A percentile compares a stretch with the other conserved stretches of the same genome.
These are phyloP conservation scores for Trichoderma sp. DNA, from an alignment of 2,329 filamentous ascomycete species.

Conservation along the genomic window DNA sequence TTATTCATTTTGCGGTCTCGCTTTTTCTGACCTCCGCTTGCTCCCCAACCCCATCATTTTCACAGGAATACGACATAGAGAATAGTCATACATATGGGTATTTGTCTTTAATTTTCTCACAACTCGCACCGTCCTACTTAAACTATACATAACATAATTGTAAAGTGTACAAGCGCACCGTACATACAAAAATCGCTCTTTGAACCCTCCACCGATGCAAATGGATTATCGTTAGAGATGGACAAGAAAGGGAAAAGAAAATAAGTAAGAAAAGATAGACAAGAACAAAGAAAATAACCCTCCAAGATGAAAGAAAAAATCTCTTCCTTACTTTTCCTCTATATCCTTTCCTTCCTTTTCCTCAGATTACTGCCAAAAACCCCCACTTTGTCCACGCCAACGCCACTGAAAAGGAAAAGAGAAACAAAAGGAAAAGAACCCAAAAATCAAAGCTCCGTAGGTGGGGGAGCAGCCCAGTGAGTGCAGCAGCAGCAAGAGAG, in stretches of 20 bases:
- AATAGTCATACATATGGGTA: background rate
- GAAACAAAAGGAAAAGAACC: background rate
- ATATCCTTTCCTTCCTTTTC: constrained; percentile 17
- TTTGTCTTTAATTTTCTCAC: background rate
- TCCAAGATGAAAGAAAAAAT: background rate
- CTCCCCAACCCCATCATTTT: too few relatives aligned
- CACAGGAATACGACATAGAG: background rate
- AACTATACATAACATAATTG: constrained; percentile 3
- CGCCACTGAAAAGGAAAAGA: background rate
- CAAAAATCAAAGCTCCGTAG: constrained; percentile 6
- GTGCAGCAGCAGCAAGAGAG: background rate
- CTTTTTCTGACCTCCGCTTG: too few relatives aligned
- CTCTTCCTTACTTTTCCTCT: constrained; percentile 16
- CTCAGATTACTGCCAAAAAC: constrained; percentile 1
- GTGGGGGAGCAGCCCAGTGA: constrained; percentile 19
- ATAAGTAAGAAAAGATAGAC: background rate
- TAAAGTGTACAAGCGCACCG: constrained; percentile 2
- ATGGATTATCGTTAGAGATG: constrained; percentile 6
- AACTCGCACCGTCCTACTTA: background rate
- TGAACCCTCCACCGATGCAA: background rate
- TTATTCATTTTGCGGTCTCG: too few relatives aligned
- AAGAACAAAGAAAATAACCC: background rate
- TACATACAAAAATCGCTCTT: background rate
- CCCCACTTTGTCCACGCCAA: constrained; percentile 1
- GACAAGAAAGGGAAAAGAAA: background rate